Evolutionary conservation across 805 yeast genomes (phyloP), one percentile per base, ranked within the genome.

Genomic region (Candida pseudoglaebosa): DNA sequence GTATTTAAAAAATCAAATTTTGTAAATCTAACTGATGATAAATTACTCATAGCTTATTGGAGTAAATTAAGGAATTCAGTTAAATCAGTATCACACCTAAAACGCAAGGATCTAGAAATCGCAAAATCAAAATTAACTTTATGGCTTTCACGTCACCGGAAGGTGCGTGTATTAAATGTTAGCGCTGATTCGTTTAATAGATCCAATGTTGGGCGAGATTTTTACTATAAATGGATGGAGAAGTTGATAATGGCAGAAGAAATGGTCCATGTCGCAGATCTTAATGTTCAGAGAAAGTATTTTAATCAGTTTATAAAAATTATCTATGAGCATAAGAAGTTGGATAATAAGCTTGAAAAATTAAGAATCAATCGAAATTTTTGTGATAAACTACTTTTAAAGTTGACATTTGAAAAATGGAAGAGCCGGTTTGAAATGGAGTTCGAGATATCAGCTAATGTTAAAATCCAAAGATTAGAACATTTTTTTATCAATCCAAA

Each of bases 331-430:
- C 40, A 44, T 24, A 32, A 35, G 32, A 36, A 28, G 9, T 20
- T 44, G 40, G 19, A 10, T 19, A 12, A 24, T 10, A 32, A 18
- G 8, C 30, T 37, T 4, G 37, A 39, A 16, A 24, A 33, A 4
- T 33, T 35, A 9, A 29, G 28, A n/a, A 7, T 12, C 8, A 9
- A 7, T 6, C 4, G 12, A 12, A 32, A 20, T 10, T 29, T 35
- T 19, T 26, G 30, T 12, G 29, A 29, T 21, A 36, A 34, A 37
- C 18, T 24, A 42, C 12, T 20, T 35, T 3, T 17, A 46, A 7
- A 32, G 28, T 13, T 38, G 3, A 28, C 34, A 3, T 31, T 55
- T 3, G 21, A 31, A 7, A 32, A 18, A 15, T 66, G 71, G 71
- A 52, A 52, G 32, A 28, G 38, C 0, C 37, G 37, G 2, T 56